phyloP scores from a whole-genome alignment of 257 asterid genomes.

The Fraxinus anomala region DNA sequence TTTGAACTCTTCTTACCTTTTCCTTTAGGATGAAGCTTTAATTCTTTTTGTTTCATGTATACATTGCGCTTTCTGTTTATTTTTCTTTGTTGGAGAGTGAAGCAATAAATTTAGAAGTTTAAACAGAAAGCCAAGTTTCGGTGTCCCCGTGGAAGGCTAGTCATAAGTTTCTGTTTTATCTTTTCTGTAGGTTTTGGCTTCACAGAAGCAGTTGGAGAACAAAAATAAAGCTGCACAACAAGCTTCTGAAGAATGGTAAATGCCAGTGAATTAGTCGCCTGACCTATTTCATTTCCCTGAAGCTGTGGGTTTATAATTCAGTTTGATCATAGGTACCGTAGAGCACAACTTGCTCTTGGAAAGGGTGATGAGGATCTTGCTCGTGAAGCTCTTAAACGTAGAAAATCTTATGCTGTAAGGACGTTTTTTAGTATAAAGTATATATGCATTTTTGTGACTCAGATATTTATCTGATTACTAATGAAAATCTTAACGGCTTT shows the following conservation, averaged over 20 bases:
- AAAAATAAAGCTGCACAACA: conserved; percentile 82
- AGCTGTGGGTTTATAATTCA: conserved; percentile 26
- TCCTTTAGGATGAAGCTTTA: not conserved
- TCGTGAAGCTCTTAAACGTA: conserved; percentile 97
- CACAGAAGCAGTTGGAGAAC: conserved; percentile 93
- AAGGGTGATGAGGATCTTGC: conserved; percentile 99
- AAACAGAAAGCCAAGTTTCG: conserved; percentile 11
- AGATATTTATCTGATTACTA: not conserved
- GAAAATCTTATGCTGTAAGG: conserved; percentile 87
- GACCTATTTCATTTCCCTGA: conserved; percentile 25
- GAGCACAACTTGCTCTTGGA: conserved; percentile 93
- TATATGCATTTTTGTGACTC: not conserved
- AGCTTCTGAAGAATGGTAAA: conserved; percentile 95
- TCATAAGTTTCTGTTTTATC: conserved; percentile 17
- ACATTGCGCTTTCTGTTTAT: conserved; percentile 12
- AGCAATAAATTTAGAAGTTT: conserved; percentile 2
- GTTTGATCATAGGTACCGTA: conserved; percentile 69
- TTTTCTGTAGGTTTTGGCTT: conserved; percentile 79
- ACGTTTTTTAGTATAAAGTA: not conserved
- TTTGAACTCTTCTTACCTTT: conserved; percentile 14
- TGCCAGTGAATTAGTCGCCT: conserved; percentile 17
- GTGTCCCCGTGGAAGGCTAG: conserved; percentile 7
- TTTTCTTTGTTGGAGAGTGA: conserved; percentile 10
- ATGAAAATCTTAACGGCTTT: not conserved
- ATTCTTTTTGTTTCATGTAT: not conserved